These are phyloP conservation scores for Rhodamnia argentea DNA, from an alignment of 345 rosid genomes.

Conservation along the genomic window DNA sequence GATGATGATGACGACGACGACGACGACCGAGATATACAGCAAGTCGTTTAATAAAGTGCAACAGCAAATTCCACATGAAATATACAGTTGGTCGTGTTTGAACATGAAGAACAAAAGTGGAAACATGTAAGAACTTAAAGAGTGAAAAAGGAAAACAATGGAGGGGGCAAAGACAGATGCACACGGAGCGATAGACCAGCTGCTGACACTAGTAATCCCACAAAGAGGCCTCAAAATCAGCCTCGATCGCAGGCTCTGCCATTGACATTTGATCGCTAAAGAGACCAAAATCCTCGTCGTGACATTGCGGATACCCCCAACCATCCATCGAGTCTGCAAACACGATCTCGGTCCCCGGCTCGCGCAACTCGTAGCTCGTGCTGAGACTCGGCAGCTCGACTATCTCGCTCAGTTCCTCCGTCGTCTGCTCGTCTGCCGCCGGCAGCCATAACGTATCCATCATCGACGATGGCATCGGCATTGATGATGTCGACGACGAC, in stretches of 20 bases:
- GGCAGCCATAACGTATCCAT: neutral
- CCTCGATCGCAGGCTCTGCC: neutral
- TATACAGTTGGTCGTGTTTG: neutral
- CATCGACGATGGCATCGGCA: neutral
- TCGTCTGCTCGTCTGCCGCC: neutral
- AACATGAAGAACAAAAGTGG: neutral
- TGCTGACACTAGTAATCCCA: neutral
- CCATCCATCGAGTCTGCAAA: neutral
- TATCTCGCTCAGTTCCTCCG: constrained; percentile 24
- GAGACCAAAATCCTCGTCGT: neutral
- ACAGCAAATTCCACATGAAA: neutral
- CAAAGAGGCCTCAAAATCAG: neutral
- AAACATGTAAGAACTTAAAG: neutral
- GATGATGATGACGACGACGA: too few relatives aligned
- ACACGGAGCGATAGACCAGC: neutral
- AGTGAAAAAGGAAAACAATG: neutral
- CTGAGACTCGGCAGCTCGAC: constrained; percentile 30
- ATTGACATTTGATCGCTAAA: neutral
- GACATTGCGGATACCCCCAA: neutral
- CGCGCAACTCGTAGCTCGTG: constrained; percentile 1
- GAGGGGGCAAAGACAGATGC: neutral
- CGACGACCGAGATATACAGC: neutral
- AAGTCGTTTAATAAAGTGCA: neutral
- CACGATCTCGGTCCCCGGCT: neutral
- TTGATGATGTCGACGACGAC: neutral